Evolutionary conservation across 2,329 filamentous ascomycete genomes (phyloP), one percentile per base, ranked within the genome.

Genomic region (Fusarium luffae): DNA sequence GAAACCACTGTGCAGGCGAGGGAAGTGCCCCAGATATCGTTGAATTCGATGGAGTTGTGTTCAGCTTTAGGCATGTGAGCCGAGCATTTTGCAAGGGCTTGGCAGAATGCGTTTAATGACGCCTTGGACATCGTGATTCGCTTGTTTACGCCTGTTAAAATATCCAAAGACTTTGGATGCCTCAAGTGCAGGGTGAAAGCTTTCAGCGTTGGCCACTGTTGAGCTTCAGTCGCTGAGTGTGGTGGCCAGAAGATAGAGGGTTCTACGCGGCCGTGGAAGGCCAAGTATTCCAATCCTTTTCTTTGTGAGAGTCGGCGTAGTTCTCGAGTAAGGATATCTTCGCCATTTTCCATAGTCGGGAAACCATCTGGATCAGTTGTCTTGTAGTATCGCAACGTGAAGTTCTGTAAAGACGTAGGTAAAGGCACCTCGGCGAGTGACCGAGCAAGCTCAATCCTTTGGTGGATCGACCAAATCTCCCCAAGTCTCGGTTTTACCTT

Each of bases 181-280:
- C 1, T 5, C 12, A 51, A 25, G 4, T 37, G 4, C 5, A 65
- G 5, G 6, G 11, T 11, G 6, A 64, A 48, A 6, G 27, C n/a
- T 14, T 64, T 65, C 18, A 64, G 60, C 4, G 21, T 64, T 18
- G 59, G 62, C 62, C 59, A 65, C 3, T 47, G 34, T 19, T 19
- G 59, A 6, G 27, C 8, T 18, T 50, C 19, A 7, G 27, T 5
- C 1, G 25, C 27, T 10, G 61, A 58, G n/a, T 46, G 19, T 5
- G 46, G 4, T 18, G 60, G 60, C 62, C 62, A 65, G 34, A 65
- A 28, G 4, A 65, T 44, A 4, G 60, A 59, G 3, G 62, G 32
- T 6, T 54, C 60, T 0, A 52, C 21, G 7, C 60, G 47, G 1
- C 59, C 60, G 3, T 7, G 0, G 5, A 59, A 59, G 4, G 34